Conservation (phyloP, 768 basidiomycete species). For the Trametes maxima region DNA sequence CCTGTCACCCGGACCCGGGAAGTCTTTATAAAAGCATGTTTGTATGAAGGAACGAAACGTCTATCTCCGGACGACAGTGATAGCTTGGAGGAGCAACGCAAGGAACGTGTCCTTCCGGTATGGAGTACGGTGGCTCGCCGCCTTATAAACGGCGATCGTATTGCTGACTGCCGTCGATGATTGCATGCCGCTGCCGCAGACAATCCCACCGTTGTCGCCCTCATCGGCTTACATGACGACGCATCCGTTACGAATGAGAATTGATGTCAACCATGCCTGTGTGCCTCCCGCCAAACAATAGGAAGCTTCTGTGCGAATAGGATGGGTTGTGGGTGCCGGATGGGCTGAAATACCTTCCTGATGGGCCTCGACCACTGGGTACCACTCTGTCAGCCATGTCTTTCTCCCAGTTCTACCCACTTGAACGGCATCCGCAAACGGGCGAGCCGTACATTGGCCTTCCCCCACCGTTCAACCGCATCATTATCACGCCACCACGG, state of each 20-base stretch:
- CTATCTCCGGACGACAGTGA: not conserved
- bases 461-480: constrained; percentile 47
- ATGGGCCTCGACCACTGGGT: not conserved
- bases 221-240: constrained; percentile 11
- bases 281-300: constrained; percentile 5
- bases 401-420: constrained; percentile 38
- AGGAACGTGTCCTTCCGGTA: too few relatives aligned
- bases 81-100: too few relatives aligned
- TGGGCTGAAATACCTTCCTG: not conserved
- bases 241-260: not conserved
- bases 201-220: constrained; percentile 10
- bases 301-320: constrained; percentile 1
- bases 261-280: constrained; percentile 1
- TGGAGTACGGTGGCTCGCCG: not conserved
- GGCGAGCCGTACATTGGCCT: constrained; percentile 61
- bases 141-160: not conserved
- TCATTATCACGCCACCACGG: constrained; percentile 64
- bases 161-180: not conserved
- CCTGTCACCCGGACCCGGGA: not conserved
- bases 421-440: constrained; percentile 28
- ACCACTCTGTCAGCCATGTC: constrained; percentile 12
- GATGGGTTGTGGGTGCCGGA: not conserved
- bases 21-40: not conserved
- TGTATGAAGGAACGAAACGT: not conserved
- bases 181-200: not conserved